Evolutionary conservation across 495 filamentous ascomycete species (phyloP).

Genomic region (Antarctomyces pellizariae): DNA sequence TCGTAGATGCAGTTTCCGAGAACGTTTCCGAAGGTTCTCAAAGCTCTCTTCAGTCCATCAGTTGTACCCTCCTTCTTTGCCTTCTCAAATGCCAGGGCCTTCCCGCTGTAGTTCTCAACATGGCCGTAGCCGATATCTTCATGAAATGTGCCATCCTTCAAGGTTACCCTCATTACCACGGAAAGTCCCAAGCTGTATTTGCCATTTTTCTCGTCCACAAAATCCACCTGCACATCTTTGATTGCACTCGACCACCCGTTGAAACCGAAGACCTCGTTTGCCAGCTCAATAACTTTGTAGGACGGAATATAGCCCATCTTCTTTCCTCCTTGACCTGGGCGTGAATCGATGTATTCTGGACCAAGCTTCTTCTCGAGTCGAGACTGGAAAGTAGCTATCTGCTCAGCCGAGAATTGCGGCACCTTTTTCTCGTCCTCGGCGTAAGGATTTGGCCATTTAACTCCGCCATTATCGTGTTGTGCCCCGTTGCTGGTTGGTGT

Average conservation of each 20-base stretch:
- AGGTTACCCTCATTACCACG: slow-evolving; percentile 68
- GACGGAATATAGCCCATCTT: slow-evolving; percentile 81
- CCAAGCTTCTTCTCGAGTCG: slow-evolving; percentile 85
- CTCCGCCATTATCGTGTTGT: too few species aligned
- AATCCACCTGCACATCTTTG: slow-evolving; percentile 74
- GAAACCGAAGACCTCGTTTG: slow-evolving; percentile 96
- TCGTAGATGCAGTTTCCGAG: slow-evolving; percentile 96
- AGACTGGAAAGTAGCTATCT: slow-evolving; percentile 73
- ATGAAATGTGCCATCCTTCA: slow-evolving; percentile 82
- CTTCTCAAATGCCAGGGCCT: slow-evolving; percentile 88
- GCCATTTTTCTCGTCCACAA: slow-evolving; percentile 39
- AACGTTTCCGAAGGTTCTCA: slow-evolving; percentile 87
- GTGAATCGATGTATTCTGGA: slow-evolving; percentile 78
- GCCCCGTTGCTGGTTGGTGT: too few species aligned
- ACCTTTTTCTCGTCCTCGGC: too few species aligned
- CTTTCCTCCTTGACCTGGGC: slow-evolving; percentile 54
- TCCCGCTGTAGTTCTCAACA: slow-evolving; percentile 85
- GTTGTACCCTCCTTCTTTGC: slow-evolving; percentile 96
- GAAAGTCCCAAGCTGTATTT: slow-evolving; percentile 66
- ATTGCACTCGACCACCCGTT: slow-evolving; percentile 94
- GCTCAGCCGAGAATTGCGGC: slow-evolving; percentile 70
- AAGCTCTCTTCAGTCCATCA: slow-evolving; percentile 70
- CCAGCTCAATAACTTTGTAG: slow-evolving; percentile 85
- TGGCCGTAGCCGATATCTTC: slow-evolving; percentile 93
- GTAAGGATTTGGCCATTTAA: background rate